These are phyloP conservation scores for Colletotrichum horii DNA, from an alignment of 2,329 filamentous ascomycete species.

Conservation along the genomic window DNA sequence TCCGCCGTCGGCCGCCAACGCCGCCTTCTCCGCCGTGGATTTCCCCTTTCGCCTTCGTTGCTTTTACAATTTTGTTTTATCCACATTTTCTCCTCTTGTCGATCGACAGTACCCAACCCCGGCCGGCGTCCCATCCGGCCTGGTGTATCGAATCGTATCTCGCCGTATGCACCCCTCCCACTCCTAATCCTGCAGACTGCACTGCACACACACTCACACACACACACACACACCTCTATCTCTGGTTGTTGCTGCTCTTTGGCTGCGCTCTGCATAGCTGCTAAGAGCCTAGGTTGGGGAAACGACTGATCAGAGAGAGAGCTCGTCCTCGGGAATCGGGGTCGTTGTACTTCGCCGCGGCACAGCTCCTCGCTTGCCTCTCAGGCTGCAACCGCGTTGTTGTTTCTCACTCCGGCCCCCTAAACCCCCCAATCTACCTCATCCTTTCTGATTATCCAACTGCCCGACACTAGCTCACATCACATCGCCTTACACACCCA, in stretches of 20 bases:
- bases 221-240: background rate
- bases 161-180: slow-evolving; percentile 6
- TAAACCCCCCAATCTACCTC: background rate
- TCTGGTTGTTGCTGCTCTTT: background rate
- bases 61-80: slow-evolving; percentile 9
- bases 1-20: background rate
- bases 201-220: background rate
- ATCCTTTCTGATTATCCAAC: background rate
- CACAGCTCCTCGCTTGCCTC: background rate
- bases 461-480: background rate
- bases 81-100: slow-evolving; percentile 17
- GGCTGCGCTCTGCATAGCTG: background rate
- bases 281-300: background rate
- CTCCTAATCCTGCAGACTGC: slow-evolving; percentile 3
- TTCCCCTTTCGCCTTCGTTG: background rate
- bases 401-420: background rate
- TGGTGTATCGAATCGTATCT: slow-evolving; percentile 15
- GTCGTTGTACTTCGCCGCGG: background rate
- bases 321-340: background rate
- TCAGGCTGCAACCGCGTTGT: background rate
- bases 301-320: background rate
- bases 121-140: slow-evolving; percentile 6
- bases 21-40: background rate
- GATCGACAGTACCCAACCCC: slow-evolving; percentile 5
- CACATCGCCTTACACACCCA: background rate